Evolutionary conservation across 2,329 filamentous ascomycete genomes (phyloP), one percentile per base, ranked within the genome.

Genomic region (Chlorencoelia australis): DNA sequence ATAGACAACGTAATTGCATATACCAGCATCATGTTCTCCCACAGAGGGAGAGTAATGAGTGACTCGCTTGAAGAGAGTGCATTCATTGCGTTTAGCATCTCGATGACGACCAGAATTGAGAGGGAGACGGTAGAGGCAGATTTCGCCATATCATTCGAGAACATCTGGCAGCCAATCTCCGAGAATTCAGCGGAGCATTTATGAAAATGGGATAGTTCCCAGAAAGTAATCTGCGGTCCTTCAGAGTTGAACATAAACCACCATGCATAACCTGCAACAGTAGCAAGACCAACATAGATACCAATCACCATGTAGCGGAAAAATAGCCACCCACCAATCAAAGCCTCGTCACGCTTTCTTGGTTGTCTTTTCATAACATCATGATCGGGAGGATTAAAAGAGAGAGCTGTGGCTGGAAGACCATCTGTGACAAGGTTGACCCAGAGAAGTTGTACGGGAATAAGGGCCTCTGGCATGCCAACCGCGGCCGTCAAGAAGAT

Each of bases 31-130:
- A 94, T 91, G 66, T 98, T 98, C 57, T 89, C 77, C 89, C 89
- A 95, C n/a, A 98, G 68, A 7, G 88, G 89, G 44, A 98, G 74
- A 2, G 88, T 95, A 38, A 98, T 64, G 9, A 98, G 76, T 11
- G 85, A 94, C 63, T 98, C 91, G 60, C 85, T 94, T 1, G 87
- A 94, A 2, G 87, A 95, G 20, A 98, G 73, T 1, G 89, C 91
- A 58, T 98, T 98, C 82, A 96, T 89, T 51, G 91, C 91, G 64
- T 98, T 98, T 58, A 98, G 75, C 91, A 98, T 98, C 66, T 98
- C 91, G 55, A 98, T 96, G 42, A 95, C 87, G 30, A 98, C 91
- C 13, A 98, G 72, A 53, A 82, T 82, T 3, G 85, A 94, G 43
- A 98, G 72, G 5, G 87, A 95, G 18, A 98, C 79, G 1, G 91